Base-by-base conservation (phyloP, 2,329 filamentous ascomycete species). In the Hypomyces perniciosus region DNA sequence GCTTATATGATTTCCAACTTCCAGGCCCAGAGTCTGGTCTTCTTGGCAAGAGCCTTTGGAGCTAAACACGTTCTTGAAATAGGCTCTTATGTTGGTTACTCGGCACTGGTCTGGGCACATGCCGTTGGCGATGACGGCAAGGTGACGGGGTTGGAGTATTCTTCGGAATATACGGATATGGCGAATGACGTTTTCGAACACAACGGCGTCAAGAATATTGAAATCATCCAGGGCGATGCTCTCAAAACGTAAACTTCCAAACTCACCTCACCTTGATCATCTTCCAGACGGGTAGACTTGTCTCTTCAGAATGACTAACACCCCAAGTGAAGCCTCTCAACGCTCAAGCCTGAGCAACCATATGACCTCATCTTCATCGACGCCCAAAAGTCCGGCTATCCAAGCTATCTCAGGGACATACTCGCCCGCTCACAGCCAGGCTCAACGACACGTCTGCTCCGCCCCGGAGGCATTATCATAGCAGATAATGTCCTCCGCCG, bases 291-390 rank as follows among this genome's bases (percentile, higher is more conserved):
- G 20, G 20, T 20, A 20, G 20, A 20, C 20, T 29, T 48, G 30
- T 34, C 29, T 12, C 12, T 43, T 26, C 9, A 30, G 10, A 28
- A 38, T 13, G 12, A 35, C 33, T 51, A 28, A 51, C 48, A 28
- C 38, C 13, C 13, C 42, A n/a, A 34, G 12, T 34, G 4, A 43
- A 70, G 68, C 2, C 62, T 71, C 8, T 57, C 61, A 6, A 50
- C 57, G n/a, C 65, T 73, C 4, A 59, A 63, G 10, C 62, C 63
- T 5, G 58, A 61, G 2, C 66, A 72, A 60, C 72, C 75, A 1
- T 77, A 72, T 55, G 75, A 76, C 58, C 61, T 77, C 28, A 65
- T 77, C 58, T 77, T 77, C 60, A 70, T 76, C 55, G 74, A 77
- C 54, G 74, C 74, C 20, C 68, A 77, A 49, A 77, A 78, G 61